Evolutionary conservation across 164 flowering plant genomes (phyloP).

Genomic region (Vitis labrusca): DNA sequence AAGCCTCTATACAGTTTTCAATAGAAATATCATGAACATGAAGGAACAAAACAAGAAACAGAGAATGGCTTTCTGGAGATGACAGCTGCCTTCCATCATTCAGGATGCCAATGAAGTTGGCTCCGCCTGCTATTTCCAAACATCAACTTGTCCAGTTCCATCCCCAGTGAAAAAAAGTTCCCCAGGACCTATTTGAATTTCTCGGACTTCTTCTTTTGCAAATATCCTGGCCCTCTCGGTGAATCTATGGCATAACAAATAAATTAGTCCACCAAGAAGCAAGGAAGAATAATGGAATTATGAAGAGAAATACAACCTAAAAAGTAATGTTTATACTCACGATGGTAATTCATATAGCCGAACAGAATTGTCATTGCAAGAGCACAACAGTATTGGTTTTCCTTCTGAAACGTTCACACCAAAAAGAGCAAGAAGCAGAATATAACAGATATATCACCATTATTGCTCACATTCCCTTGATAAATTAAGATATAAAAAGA

Average conservation of each 20-base stretch:
- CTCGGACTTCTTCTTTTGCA: slow-evolving; percentile 31
- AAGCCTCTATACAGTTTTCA: too few species aligned
- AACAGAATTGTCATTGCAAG: slow-evolving; percentile 52
- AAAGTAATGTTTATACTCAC: slow-evolving; percentile 19
- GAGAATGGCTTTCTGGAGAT: too few species aligned
- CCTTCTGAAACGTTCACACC: slow-evolving; percentile 53
- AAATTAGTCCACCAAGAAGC: too few species aligned
- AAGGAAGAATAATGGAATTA: background rate
- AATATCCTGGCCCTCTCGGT: slow-evolving; percentile 41
- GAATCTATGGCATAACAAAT: slow-evolving; percentile 20
- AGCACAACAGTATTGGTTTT: slow-evolving; percentile 53
- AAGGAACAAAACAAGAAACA: too few species aligned
- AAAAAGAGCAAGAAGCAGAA: slow-evolving; percentile 23
- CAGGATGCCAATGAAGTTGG: too few species aligned
- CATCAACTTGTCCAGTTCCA: slow-evolving; percentile 11
- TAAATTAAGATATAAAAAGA: too few species aligned
- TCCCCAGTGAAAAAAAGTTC: slow-evolving; percentile 12
- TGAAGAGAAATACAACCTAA: too few species aligned
- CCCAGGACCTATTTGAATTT: slow-evolving; percentile 23
- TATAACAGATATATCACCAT: too few species aligned
- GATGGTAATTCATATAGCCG: slow-evolving; percentile 57
- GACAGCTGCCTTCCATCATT: too few species aligned
- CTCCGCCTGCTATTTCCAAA: slow-evolving; percentile 10
- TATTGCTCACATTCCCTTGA: too few species aligned
- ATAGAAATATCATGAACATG: too few species aligned